phyloP scores from a whole-genome alignment of 495 filamentous ascomycete species.

The Barbatosphaeria neglecta region DNA sequence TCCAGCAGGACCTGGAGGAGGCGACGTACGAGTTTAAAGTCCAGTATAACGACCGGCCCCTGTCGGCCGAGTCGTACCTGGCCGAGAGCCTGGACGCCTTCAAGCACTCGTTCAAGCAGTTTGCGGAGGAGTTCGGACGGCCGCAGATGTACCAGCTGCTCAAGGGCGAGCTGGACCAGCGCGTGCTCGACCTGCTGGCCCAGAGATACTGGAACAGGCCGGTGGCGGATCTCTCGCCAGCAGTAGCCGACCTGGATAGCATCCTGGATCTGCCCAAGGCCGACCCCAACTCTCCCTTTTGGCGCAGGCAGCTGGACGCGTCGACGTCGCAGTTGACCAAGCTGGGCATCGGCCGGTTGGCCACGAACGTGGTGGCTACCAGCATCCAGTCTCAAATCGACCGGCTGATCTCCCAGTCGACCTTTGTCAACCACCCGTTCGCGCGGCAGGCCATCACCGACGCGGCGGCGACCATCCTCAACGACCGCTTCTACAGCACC shows the following conservation, averaged over 20 bases:
- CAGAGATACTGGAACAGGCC: conserved; percentile 97
- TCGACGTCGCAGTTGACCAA: conserved; percentile 84
- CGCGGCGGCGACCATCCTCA: conserved; percentile 75
- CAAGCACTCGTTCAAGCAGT: conserved; percentile 95
- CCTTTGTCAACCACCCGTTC: conserved; percentile 82
- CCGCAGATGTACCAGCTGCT: conserved; percentile 79
- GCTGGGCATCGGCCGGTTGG: conserved; percentile 82
- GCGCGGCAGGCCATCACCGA: conserved; percentile 84
- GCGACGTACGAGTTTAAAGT: conserved; percentile 99
- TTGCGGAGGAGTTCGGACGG: conserved; percentile 80
- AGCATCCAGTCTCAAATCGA: conserved; percentile 82
- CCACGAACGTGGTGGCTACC: conserved; percentile 78
- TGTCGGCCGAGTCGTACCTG: conserved; percentile 91
- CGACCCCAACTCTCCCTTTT: conserved; percentile 72
- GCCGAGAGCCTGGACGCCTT: conserved; percentile 90
- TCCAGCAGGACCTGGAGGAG: conserved; percentile 91
- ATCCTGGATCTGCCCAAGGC: conserved; percentile 70
- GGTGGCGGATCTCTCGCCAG: conserved; percentile 58
- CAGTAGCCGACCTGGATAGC: conserved; percentile 55
- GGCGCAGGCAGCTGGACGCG: conserved; percentile 90
- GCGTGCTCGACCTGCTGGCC: conserved; percentile 89
- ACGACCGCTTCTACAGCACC: conserved; percentile 90
- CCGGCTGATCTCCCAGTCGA: conserved; percentile 59
- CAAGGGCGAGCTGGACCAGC: conserved; percentile 87
- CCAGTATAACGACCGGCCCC: conserved; percentile 92